Evolutionary conservation across 2,329 filamentous ascomycete species (phyloP).

Genomic region (Aureobasidium sp.): DNA sequence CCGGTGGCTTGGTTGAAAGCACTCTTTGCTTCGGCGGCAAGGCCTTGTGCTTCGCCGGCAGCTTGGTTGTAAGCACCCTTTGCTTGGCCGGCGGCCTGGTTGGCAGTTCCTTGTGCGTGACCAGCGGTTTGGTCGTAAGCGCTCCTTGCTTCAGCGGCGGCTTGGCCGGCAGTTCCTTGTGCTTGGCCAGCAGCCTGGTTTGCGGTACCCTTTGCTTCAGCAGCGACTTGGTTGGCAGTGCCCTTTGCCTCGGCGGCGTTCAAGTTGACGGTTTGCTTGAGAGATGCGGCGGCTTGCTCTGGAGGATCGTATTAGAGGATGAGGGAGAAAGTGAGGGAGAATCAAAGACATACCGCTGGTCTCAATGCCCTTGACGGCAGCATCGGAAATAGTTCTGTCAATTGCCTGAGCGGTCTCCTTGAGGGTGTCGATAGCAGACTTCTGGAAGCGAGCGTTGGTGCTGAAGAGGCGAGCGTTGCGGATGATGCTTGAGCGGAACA

Average conservation of each 20-base stretch:
- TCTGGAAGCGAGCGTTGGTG: constrained; percentile 54
- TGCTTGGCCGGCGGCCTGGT: constrained; percentile 37
- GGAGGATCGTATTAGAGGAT: constrained; percentile 10
- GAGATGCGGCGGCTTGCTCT: constrained; percentile 58
- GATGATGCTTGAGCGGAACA: constrained; percentile 51
- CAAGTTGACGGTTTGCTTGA: constrained; percentile 41
- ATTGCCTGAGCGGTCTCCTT: constrained; percentile 67
- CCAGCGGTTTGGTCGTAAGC: constrained; percentile 44
- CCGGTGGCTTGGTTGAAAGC: constrained; percentile 45
- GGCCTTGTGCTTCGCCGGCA: constrained; percentile 41
- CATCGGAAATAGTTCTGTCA: constrained; percentile 61
- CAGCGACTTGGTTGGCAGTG: constrained; percentile 34
- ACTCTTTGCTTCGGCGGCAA: constrained; percentile 37
- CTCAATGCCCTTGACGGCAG: constrained; percentile 68
- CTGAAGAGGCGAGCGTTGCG: constrained; percentile 59
- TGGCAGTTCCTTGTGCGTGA: constrained; percentile 41
- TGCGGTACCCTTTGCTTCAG: constrained; percentile 48
- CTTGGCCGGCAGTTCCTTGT: constrained; percentile 45
- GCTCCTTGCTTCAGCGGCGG: constrained; percentile 42
- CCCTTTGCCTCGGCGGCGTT: constrained; percentile 41
- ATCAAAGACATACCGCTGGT: constrained; percentile 59
- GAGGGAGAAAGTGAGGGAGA: not conserved
- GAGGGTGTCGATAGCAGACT: constrained; percentile 58
- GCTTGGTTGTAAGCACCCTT: constrained; percentile 45
- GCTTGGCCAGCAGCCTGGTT: constrained; percentile 38